Conservation (phyloP, 208 protist genomes). For the Leptomonas pyrrhocoris region DNA sequence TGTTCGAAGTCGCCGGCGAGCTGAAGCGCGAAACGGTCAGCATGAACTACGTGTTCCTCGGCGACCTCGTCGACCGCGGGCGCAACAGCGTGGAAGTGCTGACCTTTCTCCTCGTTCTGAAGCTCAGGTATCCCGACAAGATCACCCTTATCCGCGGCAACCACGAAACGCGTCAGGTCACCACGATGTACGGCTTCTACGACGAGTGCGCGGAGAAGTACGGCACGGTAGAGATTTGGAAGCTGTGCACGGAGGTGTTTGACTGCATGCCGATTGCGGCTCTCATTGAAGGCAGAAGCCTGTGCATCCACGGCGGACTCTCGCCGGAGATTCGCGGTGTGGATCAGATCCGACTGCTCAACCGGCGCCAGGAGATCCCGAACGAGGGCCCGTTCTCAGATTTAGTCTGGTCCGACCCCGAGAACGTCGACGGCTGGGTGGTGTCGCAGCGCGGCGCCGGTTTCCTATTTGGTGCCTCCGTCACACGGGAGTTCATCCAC, state of each 20-base stretch:
- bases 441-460: constrained; percentile 86
- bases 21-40: constrained; percentile 54
- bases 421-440: constrained; percentile 78
- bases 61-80: constrained; percentile 96
- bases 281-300: constrained; percentile 94
- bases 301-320: constrained; percentile 98
- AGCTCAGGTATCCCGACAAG: constrained; percentile 87
- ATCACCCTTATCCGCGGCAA: constrained; percentile 93
- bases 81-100: constrained; percentile 95
- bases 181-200: constrained; percentile 92
- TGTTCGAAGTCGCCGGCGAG: constrained; percentile 95
- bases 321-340: constrained; percentile 94
- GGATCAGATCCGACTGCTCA: constrained; percentile 86
- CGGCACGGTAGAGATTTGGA: constrained; percentile 95
- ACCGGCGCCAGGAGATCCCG: constrained; percentile 86
- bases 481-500: constrained; percentile 82
- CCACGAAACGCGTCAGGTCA: constrained; percentile 89
- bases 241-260: constrained; percentile 98
- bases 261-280: constrained; percentile 99
- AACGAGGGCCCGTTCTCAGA: constrained; percentile 87
- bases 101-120: constrained; percentile 92
- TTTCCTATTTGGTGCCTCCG: constrained; percentile 80
- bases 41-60: constrained; percentile 93
- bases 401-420: constrained; percentile 92
- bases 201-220: constrained; percentile 90